Percentiles rank a stretch among this genome's conserved stretches.
Conservation (phyloP, 371 early-diverging fungal species). For the Mortierella sp. region DNA sequence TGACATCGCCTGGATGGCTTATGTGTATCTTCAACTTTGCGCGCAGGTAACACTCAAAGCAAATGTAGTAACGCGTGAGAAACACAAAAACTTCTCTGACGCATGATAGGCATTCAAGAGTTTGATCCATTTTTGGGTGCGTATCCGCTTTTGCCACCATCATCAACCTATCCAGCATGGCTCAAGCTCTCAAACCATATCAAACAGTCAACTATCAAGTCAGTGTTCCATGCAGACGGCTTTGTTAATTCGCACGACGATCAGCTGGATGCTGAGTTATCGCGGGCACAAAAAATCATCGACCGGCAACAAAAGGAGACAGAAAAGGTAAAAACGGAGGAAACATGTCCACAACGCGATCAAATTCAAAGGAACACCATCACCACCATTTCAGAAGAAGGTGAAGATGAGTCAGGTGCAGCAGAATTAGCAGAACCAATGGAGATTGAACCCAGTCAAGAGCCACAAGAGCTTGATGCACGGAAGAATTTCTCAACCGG, state of each 20-base stretch:
- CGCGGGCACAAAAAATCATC: conserved; percentile 35
- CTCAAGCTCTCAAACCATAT: conserved; percentile 74
- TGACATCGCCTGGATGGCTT: no score
- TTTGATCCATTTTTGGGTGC: conserved; percentile 89
- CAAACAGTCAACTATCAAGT: conserved; percentile 61
- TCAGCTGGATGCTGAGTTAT: conserved; percentile 53
- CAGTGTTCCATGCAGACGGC: conserved; percentile 73
- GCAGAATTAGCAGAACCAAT: conserved; percentile 8
- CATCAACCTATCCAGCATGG: conserved; percentile 78
- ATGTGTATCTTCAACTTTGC: no score
- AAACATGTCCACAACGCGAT: neutral
- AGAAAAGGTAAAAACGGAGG: neutral
- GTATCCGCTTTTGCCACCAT: conserved; percentile 81
- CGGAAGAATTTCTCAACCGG: neutral
- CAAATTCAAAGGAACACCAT: conserved; percentile 15
- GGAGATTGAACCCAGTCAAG: no score
- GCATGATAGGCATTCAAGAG: conserved; percentile 73
- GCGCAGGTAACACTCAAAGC: no score
- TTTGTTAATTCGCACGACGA: conserved; percentile 62
- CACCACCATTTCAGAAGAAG: conserved; percentile 41
- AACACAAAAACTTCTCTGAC: neutral
- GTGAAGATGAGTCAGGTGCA: conserved; percentile 58
- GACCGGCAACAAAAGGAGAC: conserved; percentile 32
- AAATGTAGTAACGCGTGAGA: no score
- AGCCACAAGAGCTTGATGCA: neutral